phyloP scores from a whole-genome alignment of 225 moss, liverwort and hornwort species.

The Thuidium tamariscinum region DNA sequence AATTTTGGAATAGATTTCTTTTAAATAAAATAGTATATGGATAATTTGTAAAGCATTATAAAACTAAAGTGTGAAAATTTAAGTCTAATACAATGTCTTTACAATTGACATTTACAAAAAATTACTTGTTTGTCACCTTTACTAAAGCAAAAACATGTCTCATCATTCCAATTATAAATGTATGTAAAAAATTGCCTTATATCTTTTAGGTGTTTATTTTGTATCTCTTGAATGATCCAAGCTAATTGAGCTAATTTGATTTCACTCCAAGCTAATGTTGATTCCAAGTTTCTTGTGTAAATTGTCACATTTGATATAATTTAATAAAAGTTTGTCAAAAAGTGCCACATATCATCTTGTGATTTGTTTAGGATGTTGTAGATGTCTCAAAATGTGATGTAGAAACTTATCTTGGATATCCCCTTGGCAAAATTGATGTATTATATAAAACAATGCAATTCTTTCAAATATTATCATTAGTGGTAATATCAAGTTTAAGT shows the following conservation, averaged over 20 bases:
- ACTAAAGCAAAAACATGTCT: rapidly evolving
- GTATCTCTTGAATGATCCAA: neutral
- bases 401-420: neutral
- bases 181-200: neutral
- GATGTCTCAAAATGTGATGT: rapidly evolving
- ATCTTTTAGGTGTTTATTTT: neutral
- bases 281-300: neutral
- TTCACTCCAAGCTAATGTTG: too few relatives aligned
- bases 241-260: too few relatives aligned
- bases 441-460: neutral
- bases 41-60: too few relatives aligned
- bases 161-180: neutral
- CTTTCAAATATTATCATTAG: neutral
- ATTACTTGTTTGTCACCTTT: rapidly evolving
- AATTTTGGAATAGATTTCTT: too few relatives aligned
- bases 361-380: neutral
- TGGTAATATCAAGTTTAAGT: neutral
- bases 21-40: too few relatives aligned
- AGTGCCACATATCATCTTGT: neutral
- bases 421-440: neutral
- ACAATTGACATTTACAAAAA: neutral
- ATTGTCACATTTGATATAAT: neutral
- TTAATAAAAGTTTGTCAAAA: neutral
- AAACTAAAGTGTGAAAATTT: too few relatives aligned
- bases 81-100: neutral